Percentiles rank a stretch among this genome's conserved stretches.
Evolutionary conservation across 495 filamentous ascomycete genomes (phyloP).

Genomic region (Cercophora scortea): DNA sequence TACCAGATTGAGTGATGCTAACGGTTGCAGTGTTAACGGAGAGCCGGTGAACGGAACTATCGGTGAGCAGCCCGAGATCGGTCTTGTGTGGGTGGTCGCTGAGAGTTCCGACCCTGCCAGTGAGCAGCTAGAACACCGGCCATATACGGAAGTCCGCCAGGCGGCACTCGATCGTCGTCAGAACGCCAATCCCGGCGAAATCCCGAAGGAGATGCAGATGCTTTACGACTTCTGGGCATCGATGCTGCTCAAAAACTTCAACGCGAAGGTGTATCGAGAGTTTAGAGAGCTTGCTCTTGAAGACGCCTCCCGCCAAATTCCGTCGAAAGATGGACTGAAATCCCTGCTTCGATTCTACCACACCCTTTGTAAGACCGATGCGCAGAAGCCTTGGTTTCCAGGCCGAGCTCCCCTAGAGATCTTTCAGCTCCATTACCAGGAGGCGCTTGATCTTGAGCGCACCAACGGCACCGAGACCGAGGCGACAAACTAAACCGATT

Average conservation of each 20-base stretch:
- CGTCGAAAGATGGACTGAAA: constrained; percentile 15
- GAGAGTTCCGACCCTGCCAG: constrained; percentile 1
- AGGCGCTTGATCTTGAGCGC: constrained; percentile 13
- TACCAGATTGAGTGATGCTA: background rate
- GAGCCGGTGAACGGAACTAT: background rate
- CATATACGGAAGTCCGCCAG: constrained; percentile 46
- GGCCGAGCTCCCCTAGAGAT: constrained; percentile 18
- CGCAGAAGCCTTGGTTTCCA: constrained; percentile 21
- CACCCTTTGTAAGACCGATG: constrained; percentile 14
- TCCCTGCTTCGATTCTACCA: constrained; percentile 20
- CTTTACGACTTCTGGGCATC: constrained; percentile 77
- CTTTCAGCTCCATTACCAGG: constrained; percentile 17
- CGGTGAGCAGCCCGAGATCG: background rate
- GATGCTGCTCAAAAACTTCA: constrained; percentile 68
- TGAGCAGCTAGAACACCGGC: constrained; percentile 40
- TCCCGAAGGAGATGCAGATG: constrained; percentile 48
- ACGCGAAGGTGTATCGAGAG: constrained; percentile 70
- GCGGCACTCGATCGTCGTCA: constrained; percentile 52
- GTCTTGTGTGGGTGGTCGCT: constrained; percentile 9
- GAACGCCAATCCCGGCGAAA: constrained; percentile 37
- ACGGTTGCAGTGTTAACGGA: constrained; percentile 4
- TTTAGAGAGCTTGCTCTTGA: constrained; percentile 64
- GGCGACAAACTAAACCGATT: background rate
- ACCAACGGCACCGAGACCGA: constrained; percentile 1
- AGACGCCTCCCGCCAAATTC: constrained; percentile 40